Evolutionary conservation across 2,329 filamentous ascomycete species (phyloP), one percentile per base, ranked within the genome.

Genomic region (Xylaria sp.): DNA sequence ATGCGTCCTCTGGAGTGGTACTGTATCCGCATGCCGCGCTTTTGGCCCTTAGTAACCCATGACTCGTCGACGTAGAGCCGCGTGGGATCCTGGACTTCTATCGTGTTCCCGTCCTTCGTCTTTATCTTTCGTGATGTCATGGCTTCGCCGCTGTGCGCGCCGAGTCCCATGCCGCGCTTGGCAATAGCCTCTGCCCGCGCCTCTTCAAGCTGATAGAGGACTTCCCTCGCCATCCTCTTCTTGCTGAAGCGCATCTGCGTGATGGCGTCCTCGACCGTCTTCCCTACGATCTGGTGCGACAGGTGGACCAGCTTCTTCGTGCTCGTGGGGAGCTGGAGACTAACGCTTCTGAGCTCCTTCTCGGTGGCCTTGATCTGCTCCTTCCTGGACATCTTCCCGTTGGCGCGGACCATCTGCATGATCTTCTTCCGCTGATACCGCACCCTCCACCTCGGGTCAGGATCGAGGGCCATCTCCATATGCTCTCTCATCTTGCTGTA

Each of bases 191-290:
- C 81, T 73, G 97, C 92, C 61, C 90, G 87, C 1, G 94, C 94
- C 71, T 91, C 85, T 73, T 95, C 87, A 17, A 99, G 81, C 73
- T 95, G 91, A 73, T 87, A 89, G 69, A 86, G 81, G 28, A 98
- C 87, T 72, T 97, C 92, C 69, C 86, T 82, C 6, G 94, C 92
- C 67, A 90, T 91, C 81, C 93, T 94, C 86, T 99, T 99, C 82
- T 92, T 92, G 77, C 90, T 94, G 81, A 94, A 98, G 59, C 89
- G 87, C 92, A 99, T 97, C 83, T 99, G 95, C 57, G 91, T 80
- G 69, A 98, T 92, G 14, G 95, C 95, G 37, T 99, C 94, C 61
- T 96, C 92, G 64, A 99, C 83, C n/a, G 89, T 89, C 85, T 97
- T 98, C 69, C 95, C 95, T 2, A 88, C 85, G 73, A 99, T 95